Percentiles rank a stretch among this genome's conserved stretches.
These are phyloP conservation scores for Ogataea trehaloabstinens DNA, from an alignment of 805 yeast genomes.

Conservation along the genomic window DNA sequence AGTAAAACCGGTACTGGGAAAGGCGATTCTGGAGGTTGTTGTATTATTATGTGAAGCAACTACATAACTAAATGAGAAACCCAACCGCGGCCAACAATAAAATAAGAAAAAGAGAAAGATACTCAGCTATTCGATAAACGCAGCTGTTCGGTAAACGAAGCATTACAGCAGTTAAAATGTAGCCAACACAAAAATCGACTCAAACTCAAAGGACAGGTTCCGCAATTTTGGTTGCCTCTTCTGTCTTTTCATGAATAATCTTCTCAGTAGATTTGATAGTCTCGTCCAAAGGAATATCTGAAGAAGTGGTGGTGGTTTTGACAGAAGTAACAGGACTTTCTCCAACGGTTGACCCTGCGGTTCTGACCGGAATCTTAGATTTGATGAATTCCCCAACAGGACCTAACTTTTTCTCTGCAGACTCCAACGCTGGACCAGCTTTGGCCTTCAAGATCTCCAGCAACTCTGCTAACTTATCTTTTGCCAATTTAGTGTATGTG, in stretches of 20 bases:
- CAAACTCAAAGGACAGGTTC: constrained; percentile 2
- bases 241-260: constrained; percentile 3
- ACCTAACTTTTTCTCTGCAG: constrained; percentile 57
- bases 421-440: constrained; percentile 57
- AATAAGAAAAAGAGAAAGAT: not conserved
- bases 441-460: constrained; percentile 37
- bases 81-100: not conserved
- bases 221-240: constrained; percentile 4
- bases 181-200: no score
- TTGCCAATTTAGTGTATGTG: constrained; percentile 43
- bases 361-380: constrained; percentile 59
- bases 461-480: constrained; percentile 47
- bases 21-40: constrained; percentile 33
- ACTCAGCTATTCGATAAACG: no score
- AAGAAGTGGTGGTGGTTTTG: constrained; percentile 10
- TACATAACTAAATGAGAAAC: not conserved
- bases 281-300: constrained; percentile 3
- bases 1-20: constrained; percentile 4
- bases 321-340: constrained; percentile 13
- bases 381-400: constrained; percentile 63
- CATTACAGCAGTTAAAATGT: no score
- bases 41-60: constrained; percentile 20
- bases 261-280: constrained; percentile 5
- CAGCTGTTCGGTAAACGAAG: no score
- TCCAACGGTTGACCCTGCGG: constrained; percentile 69